These are phyloP conservation scores for Stenogyne calaminthoides DNA, from an alignment of 305 asterid genomes.

Conservation along the genomic window DNA sequence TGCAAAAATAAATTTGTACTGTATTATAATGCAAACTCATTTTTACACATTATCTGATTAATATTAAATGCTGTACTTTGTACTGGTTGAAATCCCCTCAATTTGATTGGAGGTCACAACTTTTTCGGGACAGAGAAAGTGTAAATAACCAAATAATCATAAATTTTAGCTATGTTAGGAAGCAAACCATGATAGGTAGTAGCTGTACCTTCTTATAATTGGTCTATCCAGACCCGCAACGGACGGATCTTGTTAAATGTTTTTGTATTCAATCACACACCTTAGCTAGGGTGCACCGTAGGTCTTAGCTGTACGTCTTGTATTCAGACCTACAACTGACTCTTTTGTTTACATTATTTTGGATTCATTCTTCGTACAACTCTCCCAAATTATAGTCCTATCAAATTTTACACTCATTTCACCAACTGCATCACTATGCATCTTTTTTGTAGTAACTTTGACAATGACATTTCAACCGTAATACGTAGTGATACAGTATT, in stretches of 20 bases:
- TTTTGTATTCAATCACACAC: background rate
- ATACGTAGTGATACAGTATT: background rate
- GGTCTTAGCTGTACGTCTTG: background rate
- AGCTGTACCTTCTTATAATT: background rate
- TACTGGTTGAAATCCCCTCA: too few species aligned
- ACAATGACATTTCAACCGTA: constrained; percentile 10
- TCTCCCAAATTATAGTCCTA: background rate
- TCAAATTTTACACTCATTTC: background rate
- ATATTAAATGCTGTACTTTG: too few species aligned
- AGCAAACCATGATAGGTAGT: background rate
- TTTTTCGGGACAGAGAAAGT: too few species aligned
- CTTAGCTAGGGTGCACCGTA: background rate
- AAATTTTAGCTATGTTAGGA: too few species aligned
- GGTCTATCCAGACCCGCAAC: background rate
- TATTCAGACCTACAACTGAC: constrained; percentile 1
- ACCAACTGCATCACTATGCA: background rate
- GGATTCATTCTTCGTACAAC: background rate
- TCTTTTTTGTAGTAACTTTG: background rate
- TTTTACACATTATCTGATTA: too few species aligned
- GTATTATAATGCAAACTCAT: too few species aligned
- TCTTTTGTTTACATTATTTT: background rate
- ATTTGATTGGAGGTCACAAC: too few species aligned
- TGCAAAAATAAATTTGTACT: too few species aligned
- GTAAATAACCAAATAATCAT: too few species aligned
- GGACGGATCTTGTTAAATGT: background rate